These are phyloP conservation scores for Wickerhamomyces queroliae DNA, from an alignment of 805 yeast species.

Conservation along the genomic window DNA sequence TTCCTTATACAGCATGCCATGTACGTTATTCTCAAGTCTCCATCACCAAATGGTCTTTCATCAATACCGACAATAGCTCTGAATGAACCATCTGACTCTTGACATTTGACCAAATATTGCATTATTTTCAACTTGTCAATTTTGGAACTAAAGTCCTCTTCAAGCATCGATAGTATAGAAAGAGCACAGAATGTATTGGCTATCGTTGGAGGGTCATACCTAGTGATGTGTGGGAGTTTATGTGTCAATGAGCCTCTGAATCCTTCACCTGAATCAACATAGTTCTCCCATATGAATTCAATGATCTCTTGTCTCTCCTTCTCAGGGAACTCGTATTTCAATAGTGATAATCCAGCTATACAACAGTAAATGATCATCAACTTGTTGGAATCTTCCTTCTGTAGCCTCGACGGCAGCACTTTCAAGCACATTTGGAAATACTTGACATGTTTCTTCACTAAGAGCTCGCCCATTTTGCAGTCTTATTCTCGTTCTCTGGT, in stretches of 20 bases:
- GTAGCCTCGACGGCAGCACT: slow-evolving; percentile 48
- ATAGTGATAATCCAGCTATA: slow-evolving; percentile 41
- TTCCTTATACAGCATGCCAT: slow-evolving; percentile 62
- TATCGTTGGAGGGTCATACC: slow-evolving; percentile 57
- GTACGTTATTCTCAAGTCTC: slow-evolving; percentile 70
- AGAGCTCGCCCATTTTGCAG: not conserved
- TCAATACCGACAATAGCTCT: slow-evolving; percentile 32
- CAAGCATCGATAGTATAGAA: slow-evolving; percentile 45
- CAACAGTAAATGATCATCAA: slow-evolving; percentile 69
- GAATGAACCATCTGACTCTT: slow-evolving; percentile 55
- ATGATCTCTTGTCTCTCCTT: slow-evolving; percentile 26
- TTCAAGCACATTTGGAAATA: slow-evolving; percentile 47
- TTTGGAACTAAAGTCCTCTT: slow-evolving; percentile 32
- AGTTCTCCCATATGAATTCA: slow-evolving; percentile 42
- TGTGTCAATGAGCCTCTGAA: slow-evolving; percentile 58
- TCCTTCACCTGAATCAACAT: slow-evolving; percentile 36
- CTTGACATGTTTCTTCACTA: slow-evolving; percentile 23
- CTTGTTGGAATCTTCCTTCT: slow-evolving; percentile 63
- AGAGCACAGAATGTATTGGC: slow-evolving; percentile 78
- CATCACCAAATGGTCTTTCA: slow-evolving; percentile 44
- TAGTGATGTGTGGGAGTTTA: slow-evolving; percentile 12
- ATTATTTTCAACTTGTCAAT: slow-evolving; percentile 40
- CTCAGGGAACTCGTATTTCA: slow-evolving; percentile 20
- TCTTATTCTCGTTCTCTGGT: not conserved
- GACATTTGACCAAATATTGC: slow-evolving; percentile 55